These are phyloP conservation scores for Cladorrhinum samala DNA, from an alignment of 495 filamentous ascomycete species.

Conservation along the genomic window DNA sequence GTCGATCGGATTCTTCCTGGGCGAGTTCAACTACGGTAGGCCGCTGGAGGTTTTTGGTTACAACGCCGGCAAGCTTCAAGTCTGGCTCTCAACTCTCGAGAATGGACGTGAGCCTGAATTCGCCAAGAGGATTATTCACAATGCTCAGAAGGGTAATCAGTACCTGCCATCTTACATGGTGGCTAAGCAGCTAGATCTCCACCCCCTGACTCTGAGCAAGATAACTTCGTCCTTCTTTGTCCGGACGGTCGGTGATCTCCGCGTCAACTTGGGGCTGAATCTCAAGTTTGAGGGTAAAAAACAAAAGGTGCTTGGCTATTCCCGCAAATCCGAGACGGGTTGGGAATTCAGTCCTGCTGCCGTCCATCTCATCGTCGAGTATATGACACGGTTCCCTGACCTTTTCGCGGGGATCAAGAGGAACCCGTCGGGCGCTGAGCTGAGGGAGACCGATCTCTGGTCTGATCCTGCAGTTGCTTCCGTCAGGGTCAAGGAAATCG, in stretches of 20 bases:
- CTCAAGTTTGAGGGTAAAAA: slow-evolving; percentile 95
- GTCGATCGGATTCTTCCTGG: slow-evolving; percentile 87
- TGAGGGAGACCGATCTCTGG: slow-evolving; percentile 77
- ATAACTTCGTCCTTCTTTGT: slow-evolving; percentile 91
- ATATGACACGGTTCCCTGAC: slow-evolving; percentile 91
- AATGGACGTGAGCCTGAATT: slow-evolving; percentile 69
- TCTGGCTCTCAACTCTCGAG: slow-evolving; percentile 63
- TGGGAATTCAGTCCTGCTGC: slow-evolving; percentile 95
- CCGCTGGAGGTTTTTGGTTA: slow-evolving; percentile 80
- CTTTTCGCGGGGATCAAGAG: slow-evolving; percentile 83
- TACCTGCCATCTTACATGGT: slow-evolving; percentile 86
- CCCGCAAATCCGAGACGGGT: slow-evolving; percentile 70
- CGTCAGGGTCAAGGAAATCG: slow-evolving; percentile 76
- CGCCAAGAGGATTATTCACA: slow-evolving; percentile 60
- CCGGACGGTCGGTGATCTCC: slow-evolving; percentile 63
- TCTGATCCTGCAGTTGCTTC: slow-evolving; percentile 57
- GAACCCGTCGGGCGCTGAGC: slow-evolving; percentile 46
- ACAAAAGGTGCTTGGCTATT: slow-evolving; percentile 93
- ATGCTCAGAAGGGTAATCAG: slow-evolving; percentile 58
- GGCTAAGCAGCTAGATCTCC: slow-evolving; percentile 71
- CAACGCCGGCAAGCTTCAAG: slow-evolving; percentile 62
- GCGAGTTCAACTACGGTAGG: slow-evolving; percentile 87
- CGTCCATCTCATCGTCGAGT: slow-evolving; percentile 69
- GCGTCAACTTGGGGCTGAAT: slow-evolving; percentile 87
- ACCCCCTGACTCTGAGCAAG: slow-evolving; percentile 85